phyloP scores from a whole-genome alignment of 495 filamentous ascomycete genomes.

The Neurospora sp. region DNA sequence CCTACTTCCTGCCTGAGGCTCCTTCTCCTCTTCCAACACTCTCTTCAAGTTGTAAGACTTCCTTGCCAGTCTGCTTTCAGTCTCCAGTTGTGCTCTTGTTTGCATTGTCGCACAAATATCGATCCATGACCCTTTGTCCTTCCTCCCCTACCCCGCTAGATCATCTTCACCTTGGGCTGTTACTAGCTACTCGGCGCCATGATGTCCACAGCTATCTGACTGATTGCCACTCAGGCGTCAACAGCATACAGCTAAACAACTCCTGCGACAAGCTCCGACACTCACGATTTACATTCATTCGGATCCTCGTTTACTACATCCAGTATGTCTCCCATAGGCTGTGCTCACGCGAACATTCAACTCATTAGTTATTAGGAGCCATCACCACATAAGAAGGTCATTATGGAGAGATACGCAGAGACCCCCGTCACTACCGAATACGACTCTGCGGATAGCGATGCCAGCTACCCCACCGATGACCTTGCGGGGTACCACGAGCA shows the following conservation, averaged over 20 bases:
- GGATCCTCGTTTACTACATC: neutral
- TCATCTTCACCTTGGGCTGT: neutral
- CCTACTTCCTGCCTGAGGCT: neutral
- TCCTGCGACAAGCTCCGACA: no score
- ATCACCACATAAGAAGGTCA: neutral
- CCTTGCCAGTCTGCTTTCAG: neutral
- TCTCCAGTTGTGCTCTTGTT: neutral
- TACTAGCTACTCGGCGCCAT: neutral
- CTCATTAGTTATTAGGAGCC: neutral
- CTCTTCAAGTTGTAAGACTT: neutral
- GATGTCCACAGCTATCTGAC: neutral
- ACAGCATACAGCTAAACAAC: neutral
- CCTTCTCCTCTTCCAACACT: neutral
- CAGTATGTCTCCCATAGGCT: neutral
- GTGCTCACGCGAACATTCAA: neutral
- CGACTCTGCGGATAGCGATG: neutral
- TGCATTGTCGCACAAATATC: neutral
- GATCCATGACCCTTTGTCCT: neutral
- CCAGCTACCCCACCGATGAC: neutral
- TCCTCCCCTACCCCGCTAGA: neutral
- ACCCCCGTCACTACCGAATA: neutral
- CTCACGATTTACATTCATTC: neutral
- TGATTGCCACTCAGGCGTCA: neutral
- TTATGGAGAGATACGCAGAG: neutral
- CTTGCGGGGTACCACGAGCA: neutral